Percentiles rank a stretch among this genome's conserved stretches.
Evolutionary conservation across 2,329 filamentous ascomycete genomes (phyloP).

Genomic region (Aspergillus sp.): DNA sequence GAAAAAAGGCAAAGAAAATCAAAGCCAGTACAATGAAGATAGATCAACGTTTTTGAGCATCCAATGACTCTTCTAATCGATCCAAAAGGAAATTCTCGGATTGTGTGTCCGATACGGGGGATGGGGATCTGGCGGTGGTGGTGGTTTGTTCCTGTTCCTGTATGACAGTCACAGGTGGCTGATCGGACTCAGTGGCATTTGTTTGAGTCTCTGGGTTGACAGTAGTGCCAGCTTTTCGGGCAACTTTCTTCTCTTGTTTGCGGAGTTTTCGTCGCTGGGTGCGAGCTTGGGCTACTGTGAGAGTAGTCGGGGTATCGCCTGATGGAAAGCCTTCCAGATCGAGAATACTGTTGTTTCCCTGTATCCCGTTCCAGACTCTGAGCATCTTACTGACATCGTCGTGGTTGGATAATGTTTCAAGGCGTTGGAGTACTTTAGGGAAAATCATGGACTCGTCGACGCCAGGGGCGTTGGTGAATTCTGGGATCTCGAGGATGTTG

Average conservation of each 20-base stretch:
- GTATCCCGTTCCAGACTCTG: conserved; percentile 25
- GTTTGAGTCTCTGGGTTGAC: neutral
- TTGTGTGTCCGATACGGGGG: conserved; percentile 8
- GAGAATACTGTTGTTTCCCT: neutral
- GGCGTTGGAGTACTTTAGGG: conserved; percentile 46
- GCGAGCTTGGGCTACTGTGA: conserved; percentile 7
- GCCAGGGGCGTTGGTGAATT: conserved; percentile 54
- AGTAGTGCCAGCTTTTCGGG: neutral
- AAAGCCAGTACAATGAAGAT: too few relatives aligned
- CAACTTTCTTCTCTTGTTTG: conserved; percentile 11
- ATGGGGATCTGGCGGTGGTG: conserved; percentile 6
- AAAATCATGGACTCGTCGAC: conserved; percentile 42
- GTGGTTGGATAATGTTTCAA: conserved; percentile 48
- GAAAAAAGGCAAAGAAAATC: neutral
- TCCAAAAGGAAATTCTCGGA: conserved; percentile 20
- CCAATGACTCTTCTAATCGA: conserved; percentile 19
- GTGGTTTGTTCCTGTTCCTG: neutral
- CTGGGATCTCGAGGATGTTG: conserved; percentile 76
- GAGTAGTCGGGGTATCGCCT: neutral
- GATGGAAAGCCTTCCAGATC: neutral
- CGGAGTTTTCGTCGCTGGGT: conserved; percentile 16
- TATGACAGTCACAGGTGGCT: neutral
- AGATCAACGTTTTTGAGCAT: neutral
- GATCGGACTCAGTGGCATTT: neutral
- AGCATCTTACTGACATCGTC: conserved; percentile 45